Evolutionary conservation across 2,329 filamentous ascomycete species (phyloP), one percentile per base, ranked within the genome.

Genomic region (Cephalotrichum gorgonifer): DNA sequence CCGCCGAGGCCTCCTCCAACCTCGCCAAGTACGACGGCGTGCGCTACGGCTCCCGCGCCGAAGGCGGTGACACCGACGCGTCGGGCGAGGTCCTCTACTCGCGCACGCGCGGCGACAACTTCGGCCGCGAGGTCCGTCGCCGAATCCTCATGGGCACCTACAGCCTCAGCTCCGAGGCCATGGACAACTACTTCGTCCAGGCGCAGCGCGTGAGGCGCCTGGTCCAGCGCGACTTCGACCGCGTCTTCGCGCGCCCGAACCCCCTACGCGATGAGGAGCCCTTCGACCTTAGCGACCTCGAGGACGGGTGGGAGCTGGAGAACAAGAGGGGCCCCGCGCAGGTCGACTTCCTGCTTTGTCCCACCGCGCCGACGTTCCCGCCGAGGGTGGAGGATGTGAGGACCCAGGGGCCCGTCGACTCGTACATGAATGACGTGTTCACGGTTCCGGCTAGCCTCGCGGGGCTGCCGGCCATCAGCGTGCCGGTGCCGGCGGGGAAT

Each of bases 21-120:
- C 78, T 98, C 2, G 88, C 93, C 50, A 96, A 95, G 63, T 98
- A 96, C 64, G 94, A 98, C 58, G 93, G 93, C 20, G 81, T 97
- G n/a, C 85, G 93, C 11, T 98, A 95, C 65, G 93, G 93, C 1
- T 73, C 72, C 20, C 75, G 81, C 27, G 65, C 64, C 7, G 56
- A 59, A 1, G 68, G 68, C 5, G 60, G 64, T 2, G 63, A 67
- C 9, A 74, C 72, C 43, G 73, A 82, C 51, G 79, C 75, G 6
- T 72, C 70, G 11, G 74, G 75, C 8, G 74, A 77, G n/a, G 76
- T 81, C 1, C 71, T 95, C 2, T 97, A 93, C 63, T 81, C 89
- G 0, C 72, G 75, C 38, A 88, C 86, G 1, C 79, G 93, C 50
- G 85, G 83, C 14, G 65, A 72, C 30, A 83, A 83, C 0, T 89